Percentiles rank a stretch among this genome's conserved stretches.
Evolutionary conservation across 2,329 filamentous ascomycete genomes (phyloP).

Genomic region (Sporothrix luriei): DNA sequence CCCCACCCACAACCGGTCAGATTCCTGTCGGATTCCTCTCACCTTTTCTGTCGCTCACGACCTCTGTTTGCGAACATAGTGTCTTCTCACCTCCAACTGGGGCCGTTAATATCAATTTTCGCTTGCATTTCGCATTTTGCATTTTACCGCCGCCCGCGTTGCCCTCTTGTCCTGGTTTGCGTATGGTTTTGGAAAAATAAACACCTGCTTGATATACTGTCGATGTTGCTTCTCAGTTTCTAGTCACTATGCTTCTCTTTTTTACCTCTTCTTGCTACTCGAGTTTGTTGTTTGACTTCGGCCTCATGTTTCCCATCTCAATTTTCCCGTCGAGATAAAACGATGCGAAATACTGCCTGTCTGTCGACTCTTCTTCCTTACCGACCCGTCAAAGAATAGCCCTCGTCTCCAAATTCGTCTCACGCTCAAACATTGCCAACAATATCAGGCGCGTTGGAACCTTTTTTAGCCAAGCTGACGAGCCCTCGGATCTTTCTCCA

Average conservation of each 20-base stretch:
- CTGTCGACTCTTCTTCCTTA: not conserved
- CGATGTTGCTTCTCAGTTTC: not conserved
- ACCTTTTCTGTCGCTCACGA: not conserved
- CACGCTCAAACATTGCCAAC: constrained; percentile 16
- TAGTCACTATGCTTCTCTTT: not conserved
- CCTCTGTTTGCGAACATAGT: not conserved
- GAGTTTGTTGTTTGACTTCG: not conserved
- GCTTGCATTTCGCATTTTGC: constrained; percentile 23
- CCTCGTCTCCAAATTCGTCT: constrained; percentile 13
- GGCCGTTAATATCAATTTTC: constrained; percentile 8
- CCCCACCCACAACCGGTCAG: constrained; percentile 17
- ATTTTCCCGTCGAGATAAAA: not conserved
- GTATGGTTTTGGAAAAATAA: not conserved
- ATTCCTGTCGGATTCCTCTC: constrained; percentile 1
- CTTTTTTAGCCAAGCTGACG: not conserved
- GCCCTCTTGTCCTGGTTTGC: constrained; percentile 25
- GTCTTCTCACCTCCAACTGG: not conserved
- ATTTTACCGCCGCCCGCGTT: constrained; percentile 23
- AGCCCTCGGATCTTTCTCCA: not conserved
- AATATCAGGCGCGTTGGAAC: not conserved
- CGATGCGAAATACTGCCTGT: not conserved
- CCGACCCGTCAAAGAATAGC: constrained; percentile 9
- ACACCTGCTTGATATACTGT: constrained; percentile 17
- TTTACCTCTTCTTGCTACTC: not conserved
- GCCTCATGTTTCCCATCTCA: not conserved